phyloP scores from a whole-genome alignment of 768 basidiomycete species.

The Xerocomellus intermedius region DNA sequence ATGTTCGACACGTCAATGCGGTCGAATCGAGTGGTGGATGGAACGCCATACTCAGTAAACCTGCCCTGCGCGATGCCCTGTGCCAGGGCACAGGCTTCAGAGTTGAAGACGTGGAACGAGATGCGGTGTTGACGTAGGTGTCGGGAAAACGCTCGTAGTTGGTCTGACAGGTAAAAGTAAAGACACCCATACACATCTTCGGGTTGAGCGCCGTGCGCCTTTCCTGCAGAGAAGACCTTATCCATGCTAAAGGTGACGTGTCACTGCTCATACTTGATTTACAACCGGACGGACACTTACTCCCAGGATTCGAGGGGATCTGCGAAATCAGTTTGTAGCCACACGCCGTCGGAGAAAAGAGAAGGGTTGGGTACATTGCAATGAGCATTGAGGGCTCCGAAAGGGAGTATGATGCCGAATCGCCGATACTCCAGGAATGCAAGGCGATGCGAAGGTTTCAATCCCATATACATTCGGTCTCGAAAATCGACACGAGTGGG shows the following conservation, averaged over 20 bases:
- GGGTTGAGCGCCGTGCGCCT: slow-evolving; percentile 35
- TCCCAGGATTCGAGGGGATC: slow-evolving; percentile 53
- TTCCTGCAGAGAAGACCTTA: slow-evolving; percentile 39
- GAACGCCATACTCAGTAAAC: slow-evolving; percentile 18
- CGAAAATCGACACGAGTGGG: slow-evolving; percentile 40
- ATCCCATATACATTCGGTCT: slow-evolving; percentile 38
- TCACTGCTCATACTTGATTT: background rate
- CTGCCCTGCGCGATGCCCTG: slow-evolving; percentile 31
- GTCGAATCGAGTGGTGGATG: slow-evolving; percentile 36
- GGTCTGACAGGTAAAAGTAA: slow-evolving; percentile 43
- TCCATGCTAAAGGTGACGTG: slow-evolving; percentile 32
- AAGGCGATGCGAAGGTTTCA: slow-evolving; percentile 46
- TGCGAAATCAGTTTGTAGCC: slow-evolving; percentile 40
- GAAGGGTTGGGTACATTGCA: slow-evolving; percentile 45
- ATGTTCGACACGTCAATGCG: slow-evolving; percentile 52
- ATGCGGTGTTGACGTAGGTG: slow-evolving; percentile 36
- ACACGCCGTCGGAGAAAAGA: slow-evolving; percentile 46
- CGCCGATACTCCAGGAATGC: slow-evolving; percentile 40
- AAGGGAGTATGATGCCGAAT: slow-evolving; percentile 48
- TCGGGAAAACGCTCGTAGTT: slow-evolving; percentile 37
- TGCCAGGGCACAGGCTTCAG: slow-evolving; percentile 43
- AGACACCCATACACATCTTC: slow-evolving; percentile 53
- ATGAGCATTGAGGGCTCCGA: slow-evolving; percentile 41
- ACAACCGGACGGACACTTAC: slow-evolving; percentile 26
- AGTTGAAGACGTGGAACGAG: slow-evolving; percentile 33